phyloP scores from a whole-genome alignment of 345 rosid species.

The Draba incana region DNA sequence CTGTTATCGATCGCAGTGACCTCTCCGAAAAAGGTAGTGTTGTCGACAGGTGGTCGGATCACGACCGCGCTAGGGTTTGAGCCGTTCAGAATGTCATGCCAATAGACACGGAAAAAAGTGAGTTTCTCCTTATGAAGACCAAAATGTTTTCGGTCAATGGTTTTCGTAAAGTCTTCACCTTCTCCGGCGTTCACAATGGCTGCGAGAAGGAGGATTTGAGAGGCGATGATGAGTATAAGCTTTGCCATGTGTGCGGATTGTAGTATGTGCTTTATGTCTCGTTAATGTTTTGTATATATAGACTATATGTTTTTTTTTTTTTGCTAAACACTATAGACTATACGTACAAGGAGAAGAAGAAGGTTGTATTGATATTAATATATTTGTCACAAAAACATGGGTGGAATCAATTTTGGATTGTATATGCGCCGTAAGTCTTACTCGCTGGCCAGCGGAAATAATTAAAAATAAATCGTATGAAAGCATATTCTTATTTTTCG shows the following conservation, averaged over 20 bases:
- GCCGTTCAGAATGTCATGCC: conserved; percentile 62
- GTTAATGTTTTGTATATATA: not conserved
- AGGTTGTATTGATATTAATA: no score
- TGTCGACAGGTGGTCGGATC: conserved; percentile 38
- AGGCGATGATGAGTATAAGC: conserved; percentile 32
- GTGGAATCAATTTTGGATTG: no score
- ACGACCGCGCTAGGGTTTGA: conserved; percentile 41
- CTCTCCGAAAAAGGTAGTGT: conserved; percentile 44
- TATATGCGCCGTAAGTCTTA: conserved; percentile 11
- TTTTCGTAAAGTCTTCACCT: conserved; percentile 16
- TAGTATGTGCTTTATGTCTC: conserved; percentile 6
- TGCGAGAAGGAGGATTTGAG: conserved; percentile 22
- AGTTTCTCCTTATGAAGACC: conserved; percentile 50
- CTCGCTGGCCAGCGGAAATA: not conserved
- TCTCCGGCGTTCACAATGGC: conserved; percentile 21
- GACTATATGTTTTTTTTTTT: no score
- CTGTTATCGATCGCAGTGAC: conserved; percentile 49
- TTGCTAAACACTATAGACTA: no score
- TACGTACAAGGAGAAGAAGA: no score
- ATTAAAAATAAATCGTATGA: not conserved
- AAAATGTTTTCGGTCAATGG: conserved; percentile 12
- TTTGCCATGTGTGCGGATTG: conserved; percentile 31
- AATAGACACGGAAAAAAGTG: conserved; percentile 50
- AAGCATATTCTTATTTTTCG: not conserved
- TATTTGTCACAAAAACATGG: no score